Base-by-base conservation (phyloP, 768 basidiomycete genomes). In the Tubosaeta sp. region DNA sequence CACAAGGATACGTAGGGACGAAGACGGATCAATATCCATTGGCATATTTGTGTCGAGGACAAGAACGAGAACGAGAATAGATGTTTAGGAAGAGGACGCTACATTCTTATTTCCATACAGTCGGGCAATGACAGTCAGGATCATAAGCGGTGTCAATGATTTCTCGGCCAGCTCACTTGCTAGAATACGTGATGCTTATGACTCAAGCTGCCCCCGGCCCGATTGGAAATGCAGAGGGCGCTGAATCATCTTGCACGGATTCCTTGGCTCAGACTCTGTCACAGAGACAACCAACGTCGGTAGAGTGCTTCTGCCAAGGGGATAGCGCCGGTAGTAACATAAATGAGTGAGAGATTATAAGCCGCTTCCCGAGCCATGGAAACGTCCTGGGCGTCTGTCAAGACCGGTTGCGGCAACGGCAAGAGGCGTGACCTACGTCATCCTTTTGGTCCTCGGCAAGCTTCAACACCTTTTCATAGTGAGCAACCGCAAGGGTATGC, bases 291-390 rank as follows among this genome's bases (percentile, higher is more conserved):
- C 92, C 93, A 95, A 29, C 80, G 80, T 35, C 82, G 76, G 59
- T 87, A 88, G 44, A 92, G 70, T 1, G 73, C 73, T 56, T 87
- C 78, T 3, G 89, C 91, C 24, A 91, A 65, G 0, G 82, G 76
- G 2, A 77, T 75, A 1, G 88, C 87, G 2, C 90, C 92, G 3
- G 88, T 91, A 46, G 80, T 79, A 7, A 86, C 81, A 68, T 84
- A 94, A 25, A 95, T 86, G 40, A 90, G 70, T 16, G 88, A 84
- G 22, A 97, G 74, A 59, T 96, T 96, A 69, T 93, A 92, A 0
- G 91, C 92, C 8, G 93, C 83, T 62, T 94, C 91, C 46, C 76
- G 75, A 1, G 83, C 81, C 34, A 91, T 71, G 4, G 76, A 76
- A 14, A 67, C 58, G 45, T 78, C 74, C 73, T 86, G 66, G 65